Conservation (phyloP, 2,329 filamentous ascomycete genomes). For the Biscogniauxia marginata region DNA sequence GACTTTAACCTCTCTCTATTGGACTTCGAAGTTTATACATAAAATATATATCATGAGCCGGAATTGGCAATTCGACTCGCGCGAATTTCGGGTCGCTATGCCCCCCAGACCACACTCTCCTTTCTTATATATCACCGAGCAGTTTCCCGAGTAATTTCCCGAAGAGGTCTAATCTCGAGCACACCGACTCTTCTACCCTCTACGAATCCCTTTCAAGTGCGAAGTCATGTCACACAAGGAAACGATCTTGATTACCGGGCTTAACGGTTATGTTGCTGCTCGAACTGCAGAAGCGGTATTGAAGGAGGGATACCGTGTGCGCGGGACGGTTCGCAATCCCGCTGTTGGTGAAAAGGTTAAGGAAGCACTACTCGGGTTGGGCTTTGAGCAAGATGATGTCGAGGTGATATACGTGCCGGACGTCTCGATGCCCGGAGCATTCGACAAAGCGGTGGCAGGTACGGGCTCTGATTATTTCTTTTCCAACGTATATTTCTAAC, state of each 20-base stretch:
- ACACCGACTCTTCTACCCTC: not conserved
- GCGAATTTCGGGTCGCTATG: not conserved
- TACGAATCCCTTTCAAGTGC: no score
- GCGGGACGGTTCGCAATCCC: constrained; percentile 29
- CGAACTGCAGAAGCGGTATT: constrained; percentile 26
- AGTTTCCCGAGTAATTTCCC: not conserved
- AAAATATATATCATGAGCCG: not conserved
- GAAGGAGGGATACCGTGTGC: constrained; percentile 26
- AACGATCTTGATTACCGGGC: constrained; percentile 30
- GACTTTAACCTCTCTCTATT: not conserved
- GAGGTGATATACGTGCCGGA: constrained; percentile 28
- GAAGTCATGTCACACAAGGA: not conserved
- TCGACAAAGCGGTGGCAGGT: constrained; percentile 26
- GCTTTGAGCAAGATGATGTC: constrained; percentile 19
- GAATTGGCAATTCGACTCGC: not conserved
- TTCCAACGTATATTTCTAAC: not conserved
- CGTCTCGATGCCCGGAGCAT: constrained; percentile 19
- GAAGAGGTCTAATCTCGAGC: not conserved
- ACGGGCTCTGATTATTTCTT: constrained; percentile 1
- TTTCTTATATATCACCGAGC: not conserved
- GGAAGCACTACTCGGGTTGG: constrained; percentile 18
- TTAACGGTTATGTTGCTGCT: constrained; percentile 32
- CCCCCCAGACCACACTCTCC: not conserved
- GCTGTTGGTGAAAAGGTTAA: constrained; percentile 25
- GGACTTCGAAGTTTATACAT: not conserved